A percentile compares a stretch with the other conserved stretches of the same genome.
These are phyloP conservation scores for Cyberlindnera xylosilytica DNA, from an alignment of 805 yeast genomes.

Conservation along the genomic window DNA sequence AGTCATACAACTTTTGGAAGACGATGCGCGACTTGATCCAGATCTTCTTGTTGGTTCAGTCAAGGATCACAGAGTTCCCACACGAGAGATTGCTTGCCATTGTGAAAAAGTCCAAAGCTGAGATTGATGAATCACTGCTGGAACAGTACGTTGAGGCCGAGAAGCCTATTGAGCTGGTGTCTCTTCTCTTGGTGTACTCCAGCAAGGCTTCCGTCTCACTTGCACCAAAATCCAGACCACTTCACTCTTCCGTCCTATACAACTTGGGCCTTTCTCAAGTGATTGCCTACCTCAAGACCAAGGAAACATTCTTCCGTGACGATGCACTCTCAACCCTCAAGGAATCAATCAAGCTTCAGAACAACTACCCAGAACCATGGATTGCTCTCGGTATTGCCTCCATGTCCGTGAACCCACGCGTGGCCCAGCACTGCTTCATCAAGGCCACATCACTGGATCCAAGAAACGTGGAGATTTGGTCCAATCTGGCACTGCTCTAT, in stretches of 20 bases:
- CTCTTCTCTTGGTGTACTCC: slow-evolving; percentile 41
- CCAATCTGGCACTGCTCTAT: slow-evolving; percentile 76
- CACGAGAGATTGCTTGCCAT: slow-evolving; percentile 30
- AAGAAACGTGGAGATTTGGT: slow-evolving; percentile 70
- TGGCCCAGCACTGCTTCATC: slow-evolving; percentile 91
- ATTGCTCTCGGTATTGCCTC: slow-evolving; percentile 76
- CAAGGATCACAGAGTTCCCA: slow-evolving; percentile 50
- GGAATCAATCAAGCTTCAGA: slow-evolving; percentile 68
- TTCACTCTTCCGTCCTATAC: slow-evolving; percentile 55
- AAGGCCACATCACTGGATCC: slow-evolving; percentile 72
- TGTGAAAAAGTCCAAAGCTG: slow-evolving; percentile 21
- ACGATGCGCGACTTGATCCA: slow-evolving; percentile 54
- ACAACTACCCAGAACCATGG: slow-evolving; percentile 75
- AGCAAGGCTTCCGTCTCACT: slow-evolving; percentile 45
- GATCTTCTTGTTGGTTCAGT: slow-evolving; percentile 53
- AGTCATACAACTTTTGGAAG: slow-evolving; percentile 64
- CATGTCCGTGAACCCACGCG: slow-evolving; percentile 57
- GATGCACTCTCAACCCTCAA: slow-evolving; percentile 57
- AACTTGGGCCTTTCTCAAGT: slow-evolving; percentile 71
- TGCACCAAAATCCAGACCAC: slow-evolving; percentile 39
- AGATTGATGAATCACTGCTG: slow-evolving; percentile 30
- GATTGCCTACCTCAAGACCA: slow-evolving; percentile 38
- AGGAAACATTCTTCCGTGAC: slow-evolving; percentile 36
- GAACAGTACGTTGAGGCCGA: slow-evolving; percentile 22
- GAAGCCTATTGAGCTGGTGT: slow-evolving; percentile 34